phyloP scores from a whole-genome alignment of 2,329 filamentous ascomycete genomes.

The Phialophora chinensis region DNA sequence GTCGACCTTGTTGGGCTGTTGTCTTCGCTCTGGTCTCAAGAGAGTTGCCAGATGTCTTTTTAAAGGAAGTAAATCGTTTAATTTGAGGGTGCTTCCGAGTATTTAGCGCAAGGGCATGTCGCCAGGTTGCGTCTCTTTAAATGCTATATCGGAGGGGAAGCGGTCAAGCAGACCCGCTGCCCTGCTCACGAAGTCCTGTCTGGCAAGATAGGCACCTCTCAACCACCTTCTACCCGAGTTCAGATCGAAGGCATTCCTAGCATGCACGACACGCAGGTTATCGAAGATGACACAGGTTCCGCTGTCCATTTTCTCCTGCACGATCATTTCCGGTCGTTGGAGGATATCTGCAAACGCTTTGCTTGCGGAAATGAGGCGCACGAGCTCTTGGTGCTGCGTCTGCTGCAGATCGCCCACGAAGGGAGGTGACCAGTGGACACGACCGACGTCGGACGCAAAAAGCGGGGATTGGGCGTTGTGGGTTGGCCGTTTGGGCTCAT shows the following conservation, averaged over 20 bases:
- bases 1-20: background rate
- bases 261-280: slow-evolving; percentile 82
- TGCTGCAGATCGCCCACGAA: slow-evolving; percentile 69
- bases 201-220: slow-evolving; percentile 81
- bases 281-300: slow-evolving; percentile 95
- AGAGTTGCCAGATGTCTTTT: background rate
- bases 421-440: slow-evolving; percentile 75
- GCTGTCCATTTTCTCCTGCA: slow-evolving; percentile 73
- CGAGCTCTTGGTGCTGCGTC: slow-evolving; percentile 20
- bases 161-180: slow-evolving; percentile 22
- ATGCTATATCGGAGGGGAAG: slow-evolving; percentile 23
- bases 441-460: slow-evolving; percentile 41
- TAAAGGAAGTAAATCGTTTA: background rate
- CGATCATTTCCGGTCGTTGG: slow-evolving; percentile 64
- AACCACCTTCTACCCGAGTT: slow-evolving; percentile 75
- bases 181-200: slow-evolving; percentile 61
- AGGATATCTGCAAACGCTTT: slow-evolving; percentile 65
- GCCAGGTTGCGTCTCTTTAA: background rate
- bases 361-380: slow-evolving; percentile 53
- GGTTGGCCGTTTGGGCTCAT: slow-evolving; percentile 31
- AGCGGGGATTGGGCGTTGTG: slow-evolving; percentile 19
- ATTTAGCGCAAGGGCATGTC: background rate
- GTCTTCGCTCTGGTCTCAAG: background rate
- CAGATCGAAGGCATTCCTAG: slow-evolving; percentile 73
- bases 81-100: background rate